Evolutionary conservation across 2,329 filamentous ascomycete species (phyloP), one percentile per base, ranked within the genome.

Genomic region (Fusarium bactridioides): DNA sequence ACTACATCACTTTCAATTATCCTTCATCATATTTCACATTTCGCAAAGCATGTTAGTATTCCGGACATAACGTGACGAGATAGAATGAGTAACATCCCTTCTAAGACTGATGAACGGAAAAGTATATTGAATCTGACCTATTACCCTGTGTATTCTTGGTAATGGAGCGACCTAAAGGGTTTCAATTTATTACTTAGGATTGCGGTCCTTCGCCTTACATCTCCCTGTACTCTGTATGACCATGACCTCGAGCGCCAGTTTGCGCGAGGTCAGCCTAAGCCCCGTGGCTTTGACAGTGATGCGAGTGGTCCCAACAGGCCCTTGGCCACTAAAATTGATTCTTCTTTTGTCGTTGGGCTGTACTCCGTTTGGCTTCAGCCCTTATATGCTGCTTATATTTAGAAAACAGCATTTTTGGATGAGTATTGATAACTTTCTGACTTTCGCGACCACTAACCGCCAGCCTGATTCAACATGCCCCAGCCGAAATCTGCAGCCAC

Each of bases 91-190:
- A 9, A 9, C 9, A 35, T 9, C 16, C 33, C 15, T 35, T 35
- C 33, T 0, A 35, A 7, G 33, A 35, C 15, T 18, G 16, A 35
- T 18, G 33, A 18, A 35, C 0, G 1, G 33, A 4, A 4, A 35
- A 15, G 0, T 35, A 0, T 4, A 16, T 9, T 35, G 16, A 18
- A 16, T 16, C 8, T 16, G 0, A 16, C 16, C 33, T 18, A 16
- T 18, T 1, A 16, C 15, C 8, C 18, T 9, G 15, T 35, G 15
- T 18, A 35, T 35, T 35, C 15, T 35, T 16, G 31, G 31, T 33
- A 15, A 33, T 13, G 31, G 13, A 1, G 31, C 7, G 13, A 7
- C 15, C 15, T 33, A 13, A 33, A 33, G 13, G 31, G 13, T 33
- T 33, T 15, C 13, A 13, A 33, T 33, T 33, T 7, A 33, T 33